phyloP scores from a whole-genome alignment of 768 basidiomycete species.

The Lactarius indigo region DNA sequence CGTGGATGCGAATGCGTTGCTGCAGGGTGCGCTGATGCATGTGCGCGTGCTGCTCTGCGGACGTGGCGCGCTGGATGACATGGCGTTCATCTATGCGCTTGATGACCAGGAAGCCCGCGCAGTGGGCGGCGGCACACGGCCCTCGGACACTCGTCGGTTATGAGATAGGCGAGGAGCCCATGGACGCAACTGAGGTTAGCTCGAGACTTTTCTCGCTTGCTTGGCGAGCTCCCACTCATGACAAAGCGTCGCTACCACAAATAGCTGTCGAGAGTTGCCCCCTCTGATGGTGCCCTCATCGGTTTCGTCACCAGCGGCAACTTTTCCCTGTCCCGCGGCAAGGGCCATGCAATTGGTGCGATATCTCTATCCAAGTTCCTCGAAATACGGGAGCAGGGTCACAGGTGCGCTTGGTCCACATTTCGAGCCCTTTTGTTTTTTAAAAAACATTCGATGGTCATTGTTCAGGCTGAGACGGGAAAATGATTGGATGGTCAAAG shows the following conservation, averaged over 20 bases:
- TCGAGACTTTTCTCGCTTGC: neutral
- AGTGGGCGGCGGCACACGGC: constrained; percentile 41
- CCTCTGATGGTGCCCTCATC: constrained; percentile 49
- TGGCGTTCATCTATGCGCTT: constrained; percentile 68
- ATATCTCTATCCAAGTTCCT: constrained; percentile 55
- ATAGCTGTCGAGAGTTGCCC: constrained; percentile 46
- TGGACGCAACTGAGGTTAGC: constrained; percentile 34
- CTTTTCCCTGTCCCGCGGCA: constrained; percentile 73
- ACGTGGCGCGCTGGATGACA: constrained; percentile 70
- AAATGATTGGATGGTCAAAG: constrained; percentile 48
- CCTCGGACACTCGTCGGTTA: constrained; percentile 27
- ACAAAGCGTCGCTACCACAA: constrained; percentile 6
- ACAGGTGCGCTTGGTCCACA: constrained; percentile 32
- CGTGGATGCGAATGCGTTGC: constrained; percentile 42
- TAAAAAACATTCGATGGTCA: neutral
- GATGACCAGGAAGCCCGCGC: constrained; percentile 48
- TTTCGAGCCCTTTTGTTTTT: neutral
- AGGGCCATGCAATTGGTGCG: constrained; percentile 74
- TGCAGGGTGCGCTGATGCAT: constrained; percentile 61
- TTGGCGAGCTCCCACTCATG: constrained; percentile 2
- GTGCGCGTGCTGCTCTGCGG: constrained; percentile 60
- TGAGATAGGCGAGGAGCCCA: constrained; percentile 26
- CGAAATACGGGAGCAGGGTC: constrained; percentile 49
- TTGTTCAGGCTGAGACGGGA: constrained; percentile 16
- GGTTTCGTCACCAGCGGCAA: constrained; percentile 86